phyloP scores from a whole-genome alignment of 1,284 basidiomycete species.

The Cryptococcus jaspeensis region DNA sequence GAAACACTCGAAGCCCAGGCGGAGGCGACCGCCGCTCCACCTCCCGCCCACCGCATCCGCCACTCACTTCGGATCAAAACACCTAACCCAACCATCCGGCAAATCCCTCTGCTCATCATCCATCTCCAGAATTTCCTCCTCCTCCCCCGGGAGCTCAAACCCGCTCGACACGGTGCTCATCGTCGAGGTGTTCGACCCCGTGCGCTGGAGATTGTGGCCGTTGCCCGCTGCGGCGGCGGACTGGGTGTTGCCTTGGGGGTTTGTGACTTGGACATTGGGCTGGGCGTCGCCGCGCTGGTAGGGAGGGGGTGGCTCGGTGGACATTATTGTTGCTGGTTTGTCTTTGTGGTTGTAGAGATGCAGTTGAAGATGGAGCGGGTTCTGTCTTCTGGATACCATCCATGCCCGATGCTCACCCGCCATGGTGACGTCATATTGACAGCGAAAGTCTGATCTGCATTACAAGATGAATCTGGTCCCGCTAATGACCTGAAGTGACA shows the following conservation, averaged over 20 bases:
- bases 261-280: constrained; percentile 19
- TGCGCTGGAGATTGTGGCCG: constrained; percentile 2
- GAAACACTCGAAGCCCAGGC: neutral
- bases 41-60: no score
- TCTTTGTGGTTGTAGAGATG: no score
- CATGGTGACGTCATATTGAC: no score
- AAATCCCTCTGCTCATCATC: constrained; percentile 44
- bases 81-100: constrained; percentile 46
- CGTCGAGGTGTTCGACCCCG: constrained; percentile 6
- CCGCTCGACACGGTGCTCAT: constrained; percentile 8
- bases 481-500: no score
- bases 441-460: no score
- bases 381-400: no score
- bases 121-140: constrained; percentile 23
- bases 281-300: constrained; percentile 17
- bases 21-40: neutral
- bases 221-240: constrained; percentile 3
- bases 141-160: constrained; percentile 3
- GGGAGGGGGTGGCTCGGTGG: constrained; percentile 26
- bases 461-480: no score
- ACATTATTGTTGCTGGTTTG: constrained; percentile 6
- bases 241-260: constrained; percentile 19
- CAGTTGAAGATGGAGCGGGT: no score
- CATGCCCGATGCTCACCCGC: no score
- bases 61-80: constrained; percentile 43